Evolutionary conservation across 768 basidiomycete genomes (phyloP).

Genomic region (Kwoniella dendrophila): DNA sequence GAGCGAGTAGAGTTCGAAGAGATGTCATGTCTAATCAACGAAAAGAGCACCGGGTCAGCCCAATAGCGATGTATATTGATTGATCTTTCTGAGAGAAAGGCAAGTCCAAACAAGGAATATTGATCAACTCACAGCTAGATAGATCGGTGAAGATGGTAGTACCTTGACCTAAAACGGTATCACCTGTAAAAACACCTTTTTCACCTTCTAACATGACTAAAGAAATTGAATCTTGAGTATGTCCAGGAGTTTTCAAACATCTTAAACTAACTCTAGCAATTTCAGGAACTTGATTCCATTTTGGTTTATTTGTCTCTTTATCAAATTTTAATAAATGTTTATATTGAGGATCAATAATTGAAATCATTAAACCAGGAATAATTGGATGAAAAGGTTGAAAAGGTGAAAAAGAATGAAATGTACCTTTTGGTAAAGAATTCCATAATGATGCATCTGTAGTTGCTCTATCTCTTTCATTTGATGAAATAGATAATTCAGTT

Average conservation of each 20-base stretch:
- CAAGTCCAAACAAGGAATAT: not conserved
- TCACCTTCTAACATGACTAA: slow-evolving; percentile 69
- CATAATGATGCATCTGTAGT: slow-evolving; percentile 42
- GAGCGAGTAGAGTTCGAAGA: slow-evolving; percentile 43
- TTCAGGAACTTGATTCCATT: slow-evolving; percentile 48
- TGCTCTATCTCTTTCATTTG: slow-evolving; percentile 29
- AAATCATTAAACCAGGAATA: slow-evolving; percentile 50
- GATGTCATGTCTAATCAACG: slow-evolving; percentile 46
- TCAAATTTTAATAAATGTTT: slow-evolving; percentile 44
- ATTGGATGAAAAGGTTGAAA: slow-evolving; percentile 47
- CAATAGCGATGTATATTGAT: not conserved
- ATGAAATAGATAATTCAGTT: slow-evolving; percentile 20
- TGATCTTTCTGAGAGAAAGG: not conserved
- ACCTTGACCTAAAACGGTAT: slow-evolving; percentile 87
- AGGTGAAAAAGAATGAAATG: slow-evolving; percentile 42
- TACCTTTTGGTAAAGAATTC: slow-evolving; percentile 35
- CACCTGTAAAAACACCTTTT: slow-evolving; percentile 79
- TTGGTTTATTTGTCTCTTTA: slow-evolving; percentile 43
- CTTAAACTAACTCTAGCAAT: slow-evolving; percentile 59
- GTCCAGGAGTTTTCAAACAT: slow-evolving; percentile 84
- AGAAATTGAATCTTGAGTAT: slow-evolving; percentile 82
- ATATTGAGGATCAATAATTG: slow-evolving; percentile 47
- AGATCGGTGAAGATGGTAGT: slow-evolving; percentile 88
- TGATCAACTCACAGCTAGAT: slow-evolving; percentile 58
- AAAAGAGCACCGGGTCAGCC: not conserved